These are phyloP conservation scores for Podospora australis DNA, from an alignment of 495 filamentous ascomycete species.

Conservation along the genomic window DNA sequence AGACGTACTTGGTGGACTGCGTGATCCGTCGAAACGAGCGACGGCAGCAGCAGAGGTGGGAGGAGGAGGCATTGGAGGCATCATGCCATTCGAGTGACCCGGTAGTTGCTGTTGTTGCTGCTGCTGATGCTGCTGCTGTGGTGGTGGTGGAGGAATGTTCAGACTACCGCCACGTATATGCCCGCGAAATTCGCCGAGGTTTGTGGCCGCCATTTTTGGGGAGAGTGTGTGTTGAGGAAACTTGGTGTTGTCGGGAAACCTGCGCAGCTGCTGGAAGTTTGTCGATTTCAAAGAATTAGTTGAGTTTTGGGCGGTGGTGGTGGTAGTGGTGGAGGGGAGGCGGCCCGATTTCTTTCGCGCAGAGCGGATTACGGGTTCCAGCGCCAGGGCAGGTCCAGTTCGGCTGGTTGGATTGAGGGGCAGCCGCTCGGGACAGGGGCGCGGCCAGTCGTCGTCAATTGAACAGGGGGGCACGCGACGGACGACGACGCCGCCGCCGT, in stretches of 20 bases:
- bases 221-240: not conserved
- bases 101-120: too few relatives aligned
- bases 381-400: not conserved
- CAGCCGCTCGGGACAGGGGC: too few relatives aligned
- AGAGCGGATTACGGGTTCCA: conserved; percentile 3
- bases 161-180: conserved; percentile 48
- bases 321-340: conserved; percentile 5
- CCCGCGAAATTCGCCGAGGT: conserved; percentile 42
- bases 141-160: conserved; percentile 45
- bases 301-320: not conserved
- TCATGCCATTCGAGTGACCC: conserved; percentile 23
- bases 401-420: not conserved
- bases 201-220: conserved; percentile 25
- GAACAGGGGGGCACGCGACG: not conserved
- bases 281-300: too few relatives aligned
- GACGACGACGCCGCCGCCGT: conserved; percentile 1
- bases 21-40: conserved; percentile 55
- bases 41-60: conserved; percentile 17
- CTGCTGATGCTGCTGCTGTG: too few relatives aligned
- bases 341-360: conserved; percentile 1
- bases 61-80: conserved; percentile 31
- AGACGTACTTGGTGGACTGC: conserved; percentile 77
- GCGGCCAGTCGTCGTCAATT: not conserved
- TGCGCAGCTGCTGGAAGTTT: too few relatives aligned
- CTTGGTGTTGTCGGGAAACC: conserved; percentile 6